phyloP scores from a whole-genome alignment of 148 eudicot genomes.

The Cornus suecica region DNA sequence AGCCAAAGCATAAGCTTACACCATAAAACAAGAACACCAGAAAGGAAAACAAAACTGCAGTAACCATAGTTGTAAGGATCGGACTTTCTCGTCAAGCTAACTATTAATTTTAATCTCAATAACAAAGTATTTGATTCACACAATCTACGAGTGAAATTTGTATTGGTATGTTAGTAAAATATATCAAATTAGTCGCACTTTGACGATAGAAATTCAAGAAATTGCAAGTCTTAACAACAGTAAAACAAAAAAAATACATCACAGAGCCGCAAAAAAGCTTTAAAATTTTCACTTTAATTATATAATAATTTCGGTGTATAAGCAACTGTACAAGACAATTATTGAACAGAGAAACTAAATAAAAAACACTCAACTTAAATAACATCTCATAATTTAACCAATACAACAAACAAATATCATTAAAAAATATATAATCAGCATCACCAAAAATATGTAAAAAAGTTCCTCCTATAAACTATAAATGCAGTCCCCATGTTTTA shows the following conservation, averaged over 20 bases:
- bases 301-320: neutral
- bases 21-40: too few species aligned
- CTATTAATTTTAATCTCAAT: too few species aligned
- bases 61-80: too few species aligned
- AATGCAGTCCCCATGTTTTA: conserved; percentile 84
- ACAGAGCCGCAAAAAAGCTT: neutral
- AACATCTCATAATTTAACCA: neutral
- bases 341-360: neutral
- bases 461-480: neutral
- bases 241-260: neutral
- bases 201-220: too few species aligned
- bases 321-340: neutral
- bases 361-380: neutral
- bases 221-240: neutral
- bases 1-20: too few species aligned
- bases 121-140: too few species aligned
- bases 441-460: neutral
- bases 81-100: too few species aligned
- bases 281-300: neutral
- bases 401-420: conserved; percentile 5
- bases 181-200: too few species aligned
- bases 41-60: too few species aligned
- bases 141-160: too few species aligned
- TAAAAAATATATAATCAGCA: neutral
- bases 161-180: too few species aligned